These are phyloP conservation scores for Petrea volubilis DNA, from an alignment of 257 asterid species.

Conservation along the genomic window DNA sequence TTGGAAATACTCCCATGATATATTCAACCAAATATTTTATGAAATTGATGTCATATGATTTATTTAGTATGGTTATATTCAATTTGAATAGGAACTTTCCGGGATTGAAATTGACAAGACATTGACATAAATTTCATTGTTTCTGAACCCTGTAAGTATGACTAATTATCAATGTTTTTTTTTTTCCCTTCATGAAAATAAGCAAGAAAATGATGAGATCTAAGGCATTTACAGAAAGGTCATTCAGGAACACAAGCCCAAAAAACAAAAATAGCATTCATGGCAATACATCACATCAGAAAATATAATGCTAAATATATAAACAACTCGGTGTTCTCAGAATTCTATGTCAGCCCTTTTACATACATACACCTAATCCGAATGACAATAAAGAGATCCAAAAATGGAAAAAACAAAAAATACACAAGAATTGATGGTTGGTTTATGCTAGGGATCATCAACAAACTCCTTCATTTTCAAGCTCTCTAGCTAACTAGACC, in stretches of 20 bases:
- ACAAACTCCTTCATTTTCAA: background rate
- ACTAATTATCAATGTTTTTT: too few relatives aligned
- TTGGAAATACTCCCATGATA: background rate
- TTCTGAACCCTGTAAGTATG: too few relatives aligned
- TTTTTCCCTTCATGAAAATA: too few relatives aligned
- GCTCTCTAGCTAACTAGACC: too few relatives aligned
- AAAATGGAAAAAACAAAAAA: background rate
- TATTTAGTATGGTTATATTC: too few relatives aligned
- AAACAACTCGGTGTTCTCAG: background rate
- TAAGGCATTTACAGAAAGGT: too few relatives aligned
- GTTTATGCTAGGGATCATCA: constrained; percentile 17
- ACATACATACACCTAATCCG: constrained; percentile 14
- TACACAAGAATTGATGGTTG: constrained; percentile 8
- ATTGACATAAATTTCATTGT: constrained; percentile 8
- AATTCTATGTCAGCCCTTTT: constrained; percentile 26
- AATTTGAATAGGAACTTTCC: too few relatives aligned
- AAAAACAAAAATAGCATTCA: constrained; percentile 8
- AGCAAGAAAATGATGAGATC: too few relatives aligned
- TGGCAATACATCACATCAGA: constrained; percentile 26
- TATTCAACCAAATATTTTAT: constrained; percentile 22
- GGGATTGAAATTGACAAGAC: constrained; percentile 15
- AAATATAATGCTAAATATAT: constrained; percentile 9
- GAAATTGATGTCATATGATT: constrained; percentile 5
- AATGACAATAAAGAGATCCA: constrained; percentile 1
- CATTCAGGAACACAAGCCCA: too few relatives aligned